phyloP scores from a whole-genome alignment of 2,329 filamentous ascomycete species.

The Teratosphaeria nubilosa region DNA sequence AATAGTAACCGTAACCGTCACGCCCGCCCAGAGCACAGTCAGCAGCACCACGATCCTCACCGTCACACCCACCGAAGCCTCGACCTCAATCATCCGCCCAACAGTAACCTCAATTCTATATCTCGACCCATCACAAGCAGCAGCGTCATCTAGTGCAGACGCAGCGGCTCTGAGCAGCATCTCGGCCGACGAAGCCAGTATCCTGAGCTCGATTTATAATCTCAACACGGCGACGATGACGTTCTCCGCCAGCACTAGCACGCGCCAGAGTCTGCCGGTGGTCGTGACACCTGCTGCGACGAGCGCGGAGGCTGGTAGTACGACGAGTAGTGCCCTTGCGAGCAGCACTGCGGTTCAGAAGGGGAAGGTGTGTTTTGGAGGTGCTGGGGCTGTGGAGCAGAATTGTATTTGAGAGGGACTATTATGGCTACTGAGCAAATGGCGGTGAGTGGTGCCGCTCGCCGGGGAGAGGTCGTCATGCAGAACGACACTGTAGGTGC shows the following conservation, averaged over 20 bases:
- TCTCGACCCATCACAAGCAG: constrained; percentile 4
- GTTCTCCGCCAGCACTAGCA: not conserved
- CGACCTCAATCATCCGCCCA: not conserved
- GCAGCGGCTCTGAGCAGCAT: not conserved
- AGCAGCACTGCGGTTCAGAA: not conserved
- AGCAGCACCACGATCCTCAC: constrained; percentile 14
- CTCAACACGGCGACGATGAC: constrained; percentile 1
- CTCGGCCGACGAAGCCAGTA: not conserved
- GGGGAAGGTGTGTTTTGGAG: constrained; percentile 1
- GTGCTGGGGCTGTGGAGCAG: constrained; percentile 1
- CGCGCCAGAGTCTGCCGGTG: not conserved
- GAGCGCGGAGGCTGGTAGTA: not conserved
- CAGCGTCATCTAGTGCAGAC: not conserved
- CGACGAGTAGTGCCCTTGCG: not conserved
- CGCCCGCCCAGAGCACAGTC: constrained; percentile 8
- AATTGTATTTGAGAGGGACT: constrained; percentile 1
- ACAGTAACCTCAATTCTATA: constrained; percentile 7
- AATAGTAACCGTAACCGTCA: constrained; percentile 8
- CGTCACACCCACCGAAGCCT: constrained; percentile 3
- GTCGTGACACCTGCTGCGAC: not conserved
- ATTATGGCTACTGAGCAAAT: no score
- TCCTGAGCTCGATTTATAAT: not conserved
- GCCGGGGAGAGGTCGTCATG: not conserved
- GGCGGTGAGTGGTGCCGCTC: no score
- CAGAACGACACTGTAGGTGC: no score